Evolutionary conservation across 176 grass and related monocot species (phyloP).

Genomic region (Avena sativa): DNA sequence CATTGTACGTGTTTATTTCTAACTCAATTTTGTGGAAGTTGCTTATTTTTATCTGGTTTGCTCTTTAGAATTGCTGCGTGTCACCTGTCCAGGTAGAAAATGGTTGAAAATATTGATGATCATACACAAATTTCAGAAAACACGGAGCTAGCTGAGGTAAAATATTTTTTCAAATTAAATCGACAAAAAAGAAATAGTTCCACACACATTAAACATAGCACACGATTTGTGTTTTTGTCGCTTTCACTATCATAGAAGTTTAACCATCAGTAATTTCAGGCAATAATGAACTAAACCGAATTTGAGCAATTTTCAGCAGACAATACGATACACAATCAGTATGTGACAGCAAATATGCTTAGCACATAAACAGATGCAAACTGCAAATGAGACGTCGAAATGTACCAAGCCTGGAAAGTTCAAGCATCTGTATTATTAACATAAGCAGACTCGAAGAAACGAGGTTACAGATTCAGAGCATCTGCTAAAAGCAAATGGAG

Average conservation of each 20-base stretch:
- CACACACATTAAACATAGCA: background rate
- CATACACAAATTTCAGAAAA: background rate
- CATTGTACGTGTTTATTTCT: background rate
- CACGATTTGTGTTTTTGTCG: background rate
- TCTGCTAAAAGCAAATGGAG: slow-evolving; percentile 32
- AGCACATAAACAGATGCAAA: background rate
- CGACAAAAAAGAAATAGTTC: background rate
- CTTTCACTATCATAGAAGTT: background rate
- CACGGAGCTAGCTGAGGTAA: background rate
- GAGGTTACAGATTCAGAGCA: slow-evolving; percentile 39
- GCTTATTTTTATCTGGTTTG: background rate
- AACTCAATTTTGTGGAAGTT: background rate
- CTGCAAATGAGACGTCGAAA: background rate
- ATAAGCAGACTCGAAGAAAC: slow-evolving; percentile 37
- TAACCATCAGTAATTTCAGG: background rate
- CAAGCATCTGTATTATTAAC: slow-evolving; percentile 58
- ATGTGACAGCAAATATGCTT: background rate
- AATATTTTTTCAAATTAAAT: background rate
- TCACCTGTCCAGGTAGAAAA: background rate
- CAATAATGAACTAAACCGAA: background rate
- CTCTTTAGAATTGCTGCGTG: background rate
- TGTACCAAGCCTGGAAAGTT: slow-evolving; percentile 45
- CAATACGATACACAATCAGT: background rate
- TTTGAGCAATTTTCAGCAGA: background rate
- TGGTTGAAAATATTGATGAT: background rate